A percentile compares a stretch with the other conserved stretches of the same genome.
phyloP scores from a whole-genome alignment of 768 basidiomycete genomes.

The Boletus sp. region DNA sequence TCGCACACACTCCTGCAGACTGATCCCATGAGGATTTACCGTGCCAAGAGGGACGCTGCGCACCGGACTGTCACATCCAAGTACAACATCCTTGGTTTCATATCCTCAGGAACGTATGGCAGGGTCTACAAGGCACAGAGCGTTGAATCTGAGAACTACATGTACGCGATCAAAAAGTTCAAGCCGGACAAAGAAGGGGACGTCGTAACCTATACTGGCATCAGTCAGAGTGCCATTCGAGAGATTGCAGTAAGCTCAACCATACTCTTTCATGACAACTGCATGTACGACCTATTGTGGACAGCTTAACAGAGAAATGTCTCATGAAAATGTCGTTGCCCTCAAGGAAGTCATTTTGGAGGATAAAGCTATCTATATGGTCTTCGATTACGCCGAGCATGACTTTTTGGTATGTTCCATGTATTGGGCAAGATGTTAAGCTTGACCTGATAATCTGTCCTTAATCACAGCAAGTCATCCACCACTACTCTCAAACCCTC shows the following conservation, averaged over 20 bases:
- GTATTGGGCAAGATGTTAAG: not conserved
- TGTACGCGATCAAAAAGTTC: conserved; percentile 99
- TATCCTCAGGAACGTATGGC: conserved; percentile 97
- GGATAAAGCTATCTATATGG: conserved; percentile 99
- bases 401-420: conserved; percentile 81
- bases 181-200: conserved; percentile 99
- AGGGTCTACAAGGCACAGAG: conserved; percentile 97
- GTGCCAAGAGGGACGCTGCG: conserved; percentile 68
- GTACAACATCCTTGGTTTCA: conserved; percentile 93
- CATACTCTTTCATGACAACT: conserved; percentile 13
- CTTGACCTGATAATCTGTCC: not conserved
- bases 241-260: conserved; percentile 79
- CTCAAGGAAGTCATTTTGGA: conserved; percentile 94
- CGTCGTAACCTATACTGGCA: conserved; percentile 91
- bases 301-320: conserved; percentile 85
- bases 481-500: conserved; percentile 91
- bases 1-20: conserved; percentile 33
- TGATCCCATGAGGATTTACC: conserved; percentile 87
- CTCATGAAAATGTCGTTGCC: conserved; percentile 87
- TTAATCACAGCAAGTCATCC: conserved; percentile 85
- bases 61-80: conserved; percentile 71
- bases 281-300: not conserved
- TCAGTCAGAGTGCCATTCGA: conserved; percentile 95
- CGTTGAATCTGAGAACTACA: conserved; percentile 59
- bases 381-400: conserved; percentile 98